Percentiles rank a stretch among this genome's conserved stretches.
Evolutionary conservation across 208 protist genomes (phyloP).

Genomic region (Willaertia magna): DNA sequence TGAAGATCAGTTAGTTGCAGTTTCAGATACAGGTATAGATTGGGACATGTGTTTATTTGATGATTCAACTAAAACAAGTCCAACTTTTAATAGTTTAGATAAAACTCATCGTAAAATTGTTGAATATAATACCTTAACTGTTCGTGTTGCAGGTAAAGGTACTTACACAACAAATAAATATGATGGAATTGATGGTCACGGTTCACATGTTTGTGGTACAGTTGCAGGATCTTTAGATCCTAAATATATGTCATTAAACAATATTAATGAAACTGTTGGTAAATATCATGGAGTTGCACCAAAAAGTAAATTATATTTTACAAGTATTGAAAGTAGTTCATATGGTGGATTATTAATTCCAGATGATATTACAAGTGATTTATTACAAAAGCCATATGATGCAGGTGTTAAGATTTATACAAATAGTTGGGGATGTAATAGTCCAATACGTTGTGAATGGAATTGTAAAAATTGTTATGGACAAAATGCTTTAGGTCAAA

Average conservation of each 20-base stretch:
- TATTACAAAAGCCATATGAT: neutral
- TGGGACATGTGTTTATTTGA: neutral
- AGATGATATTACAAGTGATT: neutral
- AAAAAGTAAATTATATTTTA: neutral
- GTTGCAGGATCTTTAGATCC: neutral
- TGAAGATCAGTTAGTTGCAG: neutral
- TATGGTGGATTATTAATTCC: neutral
- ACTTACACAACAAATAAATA: neutral
- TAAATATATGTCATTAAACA: too few relatives aligned
- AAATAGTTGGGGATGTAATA: neutral
- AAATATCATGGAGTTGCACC: neutral
- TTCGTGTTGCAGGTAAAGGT: neutral
- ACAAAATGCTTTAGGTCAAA: neutral
- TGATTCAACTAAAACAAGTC: neutral
- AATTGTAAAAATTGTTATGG: neutral
- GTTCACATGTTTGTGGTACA: neutral
- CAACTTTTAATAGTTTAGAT: neutral
- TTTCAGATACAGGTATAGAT: neutral
- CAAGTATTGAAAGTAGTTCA: neutral
- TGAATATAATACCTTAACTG: neutral
- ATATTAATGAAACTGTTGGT: neutral
- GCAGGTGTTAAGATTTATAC: neutral
- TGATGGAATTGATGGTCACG: neutral
- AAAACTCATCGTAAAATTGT: neutral
- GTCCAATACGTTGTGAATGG: neutral